A percentile compares a stretch with the other conserved stretches of the same genome.
These are phyloP conservation scores for Amanita thiersii DNA, from an alignment of 768 basidiomycete genomes.

Conservation along the genomic window DNA sequence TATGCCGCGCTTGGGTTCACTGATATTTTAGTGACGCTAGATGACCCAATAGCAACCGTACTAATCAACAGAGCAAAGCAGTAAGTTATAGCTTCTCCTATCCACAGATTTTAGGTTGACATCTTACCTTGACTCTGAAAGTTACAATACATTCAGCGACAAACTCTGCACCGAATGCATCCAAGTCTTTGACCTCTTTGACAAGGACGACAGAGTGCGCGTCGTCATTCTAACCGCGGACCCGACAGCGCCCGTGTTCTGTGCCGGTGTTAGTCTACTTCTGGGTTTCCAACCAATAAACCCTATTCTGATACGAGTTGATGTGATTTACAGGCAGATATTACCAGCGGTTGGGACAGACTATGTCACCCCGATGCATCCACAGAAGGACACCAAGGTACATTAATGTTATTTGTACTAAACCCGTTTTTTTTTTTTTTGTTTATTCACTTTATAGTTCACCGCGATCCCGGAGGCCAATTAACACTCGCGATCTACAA, in stretches of 20 bases:
- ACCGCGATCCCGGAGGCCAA: constrained; percentile 41
- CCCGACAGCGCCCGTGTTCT: constrained; percentile 41
- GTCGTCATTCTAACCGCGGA: constrained; percentile 46
- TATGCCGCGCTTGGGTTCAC: constrained; percentile 30
- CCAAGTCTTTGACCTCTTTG: constrained; percentile 34
- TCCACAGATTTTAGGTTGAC: not conserved
- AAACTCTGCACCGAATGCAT: constrained; percentile 29
- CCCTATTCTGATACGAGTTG: no score
- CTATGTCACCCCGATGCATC: constrained; percentile 32
- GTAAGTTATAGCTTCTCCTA: constrained; percentile 19
- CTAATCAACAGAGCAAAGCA: constrained; percentile 39
- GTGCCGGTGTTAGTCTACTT: constrained; percentile 48
- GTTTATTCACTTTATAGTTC: constrained; percentile 21
- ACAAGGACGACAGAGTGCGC: constrained; percentile 45
- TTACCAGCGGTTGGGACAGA: constrained; percentile 37
- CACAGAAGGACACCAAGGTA: constrained; percentile 40
- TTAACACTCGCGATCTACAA: constrained; percentile 38
- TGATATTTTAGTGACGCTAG: constrained; percentile 32
- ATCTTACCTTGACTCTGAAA: constrained; percentile 12
- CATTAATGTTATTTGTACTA: constrained; percentile 9
- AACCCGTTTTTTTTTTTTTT: not conserved
- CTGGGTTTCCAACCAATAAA: no score
- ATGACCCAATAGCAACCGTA: constrained; percentile 35
- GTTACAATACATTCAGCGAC: constrained; percentile 36
- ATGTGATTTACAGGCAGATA: constrained; percentile 33